A percentile compares a stretch with the other conserved stretches of the same genome.
These are phyloP conservation scores for Penstemon eatonii DNA, from an alignment of 257 asterid species.

Conservation along the genomic window DNA sequence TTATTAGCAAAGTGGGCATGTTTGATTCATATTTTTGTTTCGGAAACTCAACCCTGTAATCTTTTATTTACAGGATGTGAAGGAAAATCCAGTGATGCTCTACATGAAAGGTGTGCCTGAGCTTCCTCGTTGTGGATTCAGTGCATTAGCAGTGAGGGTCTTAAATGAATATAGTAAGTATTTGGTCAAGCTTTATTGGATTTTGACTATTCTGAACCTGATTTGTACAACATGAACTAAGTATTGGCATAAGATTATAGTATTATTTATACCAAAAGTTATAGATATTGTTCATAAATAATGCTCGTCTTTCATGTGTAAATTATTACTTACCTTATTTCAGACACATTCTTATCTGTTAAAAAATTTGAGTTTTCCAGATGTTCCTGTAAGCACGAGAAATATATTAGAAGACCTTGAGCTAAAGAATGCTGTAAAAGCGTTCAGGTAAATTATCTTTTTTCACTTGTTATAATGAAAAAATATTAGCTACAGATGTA, in stretches of 20 bases:
- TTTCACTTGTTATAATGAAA: not conserved
- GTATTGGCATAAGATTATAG: not conserved
- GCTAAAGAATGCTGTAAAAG: slow-evolving; percentile 83
- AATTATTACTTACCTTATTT: slow-evolving; percentile 15
- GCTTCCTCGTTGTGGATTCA: slow-evolving; percentile 92
- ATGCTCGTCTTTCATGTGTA: slow-evolving; percentile 18
- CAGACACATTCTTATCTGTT: slow-evolving; percentile 22
- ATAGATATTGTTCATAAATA: not conserved
- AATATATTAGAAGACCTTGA: slow-evolving; percentile 85
- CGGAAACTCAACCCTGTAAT: not conserved
- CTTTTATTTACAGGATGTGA: slow-evolving; percentile 65
- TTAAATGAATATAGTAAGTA: slow-evolving; percentile 78
- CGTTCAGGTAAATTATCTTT: slow-evolving; percentile 54
- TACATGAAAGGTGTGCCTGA: slow-evolving; percentile 97
- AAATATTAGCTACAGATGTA: slow-evolving; percentile 3
- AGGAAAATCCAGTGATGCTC: slow-evolving; percentile 91
- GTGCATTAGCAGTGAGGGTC: slow-evolving; percentile 87
- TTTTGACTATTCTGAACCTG: slow-evolving; percentile 10
- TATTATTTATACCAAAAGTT: not conserved
- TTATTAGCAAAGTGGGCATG: not conserved
- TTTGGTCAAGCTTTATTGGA: not conserved
- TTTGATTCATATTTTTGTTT: not conserved
- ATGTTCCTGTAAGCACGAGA: slow-evolving; percentile 72
- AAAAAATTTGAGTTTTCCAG: slow-evolving; percentile 42
- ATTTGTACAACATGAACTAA: not conserved